Percentiles rank a stretch among this genome's conserved stretches.
phyloP scores from a whole-genome alignment of 1,139 yeast genomes.

The Protomyces pachydermus region DNA sequence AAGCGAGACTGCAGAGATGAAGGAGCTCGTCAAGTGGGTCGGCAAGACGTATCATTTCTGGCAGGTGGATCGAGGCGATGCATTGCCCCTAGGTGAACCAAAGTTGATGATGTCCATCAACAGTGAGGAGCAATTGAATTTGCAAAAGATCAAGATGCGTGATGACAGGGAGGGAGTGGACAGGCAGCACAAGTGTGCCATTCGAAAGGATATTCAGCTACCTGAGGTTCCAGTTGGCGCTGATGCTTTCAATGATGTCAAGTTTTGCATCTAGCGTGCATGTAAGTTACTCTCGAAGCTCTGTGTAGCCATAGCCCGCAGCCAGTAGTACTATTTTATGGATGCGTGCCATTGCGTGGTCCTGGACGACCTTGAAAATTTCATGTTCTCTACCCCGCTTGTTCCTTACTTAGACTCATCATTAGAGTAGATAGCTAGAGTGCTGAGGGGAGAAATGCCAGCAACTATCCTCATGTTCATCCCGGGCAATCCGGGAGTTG shows the following conservation, averaged over 20 bases:
- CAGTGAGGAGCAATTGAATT: conserved; percentile 6
- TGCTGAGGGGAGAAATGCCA: neutral
- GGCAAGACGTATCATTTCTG: conserved; percentile 28
- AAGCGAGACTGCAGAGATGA: conserved; percentile 26
- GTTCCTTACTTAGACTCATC: too few relatives aligned
- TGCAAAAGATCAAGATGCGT: conserved; percentile 12
- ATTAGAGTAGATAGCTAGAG: too few relatives aligned
- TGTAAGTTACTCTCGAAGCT: too few relatives aligned
- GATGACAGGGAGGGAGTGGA: conserved; percentile 13
- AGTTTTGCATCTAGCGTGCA: too few relatives aligned
- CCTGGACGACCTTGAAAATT: too few relatives aligned
- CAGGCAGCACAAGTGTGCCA: conserved; percentile 6
- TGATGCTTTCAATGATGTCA: neutral
- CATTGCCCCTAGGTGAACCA: conserved; percentile 26
- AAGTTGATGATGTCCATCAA: conserved; percentile 25
- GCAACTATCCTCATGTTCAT: conserved; percentile 6
- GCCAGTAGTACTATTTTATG: too few relatives aligned
- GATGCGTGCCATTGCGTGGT: too few relatives aligned
- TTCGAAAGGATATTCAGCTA: conserved; percentile 13
- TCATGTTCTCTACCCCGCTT: too few relatives aligned
- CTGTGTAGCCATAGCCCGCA: too few relatives aligned
- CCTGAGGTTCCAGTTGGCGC: conserved; percentile 1
- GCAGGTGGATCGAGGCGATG: conserved; percentile 29
- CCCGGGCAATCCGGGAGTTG: conserved; percentile 24
- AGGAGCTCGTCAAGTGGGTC: conserved; percentile 16